Evolutionary conservation across 768 basidiomycete species (phyloP).

Genomic region (Panus rudis): DNA sequence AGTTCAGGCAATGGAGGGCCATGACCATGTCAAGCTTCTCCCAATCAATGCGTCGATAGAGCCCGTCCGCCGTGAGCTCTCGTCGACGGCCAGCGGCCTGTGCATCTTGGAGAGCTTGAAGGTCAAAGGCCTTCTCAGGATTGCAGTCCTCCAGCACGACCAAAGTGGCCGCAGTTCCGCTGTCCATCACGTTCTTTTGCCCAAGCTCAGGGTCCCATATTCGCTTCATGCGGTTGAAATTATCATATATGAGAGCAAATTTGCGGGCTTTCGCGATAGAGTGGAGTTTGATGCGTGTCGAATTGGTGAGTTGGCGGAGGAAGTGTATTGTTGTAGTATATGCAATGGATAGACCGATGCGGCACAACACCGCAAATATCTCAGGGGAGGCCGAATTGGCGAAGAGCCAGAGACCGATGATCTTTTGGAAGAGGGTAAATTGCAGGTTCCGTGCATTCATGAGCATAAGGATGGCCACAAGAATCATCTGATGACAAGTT

Average conservation of each 20-base stretch:
- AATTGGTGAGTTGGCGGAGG: slow-evolving; percentile 8
- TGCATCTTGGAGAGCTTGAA: neutral
- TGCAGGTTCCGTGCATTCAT: slow-evolving; percentile 14
- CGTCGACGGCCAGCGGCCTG: neutral
- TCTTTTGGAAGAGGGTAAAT: slow-evolving; percentile 14
- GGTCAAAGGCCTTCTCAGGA: neutral
- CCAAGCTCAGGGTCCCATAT: slow-evolving; percentile 16
- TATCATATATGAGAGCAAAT: slow-evolving; percentile 18
- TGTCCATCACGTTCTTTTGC: slow-evolving; percentile 13
- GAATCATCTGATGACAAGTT: slow-evolving; percentile 2
- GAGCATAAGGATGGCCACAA: slow-evolving; percentile 4
- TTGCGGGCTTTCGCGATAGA: neutral
- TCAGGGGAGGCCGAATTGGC: slow-evolving; percentile 10
- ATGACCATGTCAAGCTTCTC: neutral
- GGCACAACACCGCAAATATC: slow-evolving; percentile 13
- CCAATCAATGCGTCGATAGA: slow-evolving; percentile 1
- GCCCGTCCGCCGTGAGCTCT: neutral
- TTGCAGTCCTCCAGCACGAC: slow-evolving; percentile 12
- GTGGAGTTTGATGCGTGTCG: slow-evolving; percentile 7
- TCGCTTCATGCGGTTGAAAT: slow-evolving; percentile 18
- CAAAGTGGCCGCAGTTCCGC: slow-evolving; percentile 17
- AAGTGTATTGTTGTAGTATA: slow-evolving; percentile 14
- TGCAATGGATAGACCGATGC: slow-evolving; percentile 13
- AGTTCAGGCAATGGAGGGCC: neutral
- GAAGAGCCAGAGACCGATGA: slow-evolving; percentile 17